These are phyloP conservation scores for Xylaria sp. DNA, from an alignment of 2,329 filamentous ascomycete genomes.

Conservation along the genomic window DNA sequence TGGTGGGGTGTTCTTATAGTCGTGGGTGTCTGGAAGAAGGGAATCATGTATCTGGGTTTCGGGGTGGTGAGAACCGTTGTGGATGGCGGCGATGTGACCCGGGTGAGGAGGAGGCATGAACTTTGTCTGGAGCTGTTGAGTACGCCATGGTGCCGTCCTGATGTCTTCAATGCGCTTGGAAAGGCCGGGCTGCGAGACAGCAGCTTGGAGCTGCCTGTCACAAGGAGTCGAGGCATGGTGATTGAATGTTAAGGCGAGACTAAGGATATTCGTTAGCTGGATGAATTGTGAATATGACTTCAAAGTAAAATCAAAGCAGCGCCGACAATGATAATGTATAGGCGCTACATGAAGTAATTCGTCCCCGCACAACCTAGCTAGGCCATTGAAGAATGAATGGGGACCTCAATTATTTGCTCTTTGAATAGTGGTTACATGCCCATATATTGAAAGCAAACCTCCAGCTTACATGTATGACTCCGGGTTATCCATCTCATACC, in stretches of 20 bases:
- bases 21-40: constrained; percentile 5
- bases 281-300: background rate
- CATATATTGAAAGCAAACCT: background rate
- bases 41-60: constrained; percentile 24
- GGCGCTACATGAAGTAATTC: background rate
- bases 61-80: constrained; percentile 23
- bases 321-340: background rate
- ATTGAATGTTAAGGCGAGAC: background rate
- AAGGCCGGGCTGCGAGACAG: background rate
- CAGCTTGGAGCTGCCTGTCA: constrained; percentile 4
- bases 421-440: too few relatives aligned
- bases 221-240: constrained; percentile 13
- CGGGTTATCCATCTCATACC: background rate
- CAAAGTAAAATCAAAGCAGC: too few relatives aligned
- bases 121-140: constrained; percentile 12
- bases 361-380: background rate
- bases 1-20: background rate
- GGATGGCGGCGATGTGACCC: constrained; percentile 2
- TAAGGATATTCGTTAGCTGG: constrained; percentile 10
- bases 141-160: constrained; percentile 13
- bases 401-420: background rate
- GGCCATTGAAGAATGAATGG: background rate
- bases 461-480: background rate
- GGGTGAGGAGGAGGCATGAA: constrained; percentile 1
- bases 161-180: constrained; percentile 1